Evolutionary conservation across 306 rosid species (phyloP), one percentile per base, ranked within the genome.

Genomic region (Dryas octopetala): DNA sequence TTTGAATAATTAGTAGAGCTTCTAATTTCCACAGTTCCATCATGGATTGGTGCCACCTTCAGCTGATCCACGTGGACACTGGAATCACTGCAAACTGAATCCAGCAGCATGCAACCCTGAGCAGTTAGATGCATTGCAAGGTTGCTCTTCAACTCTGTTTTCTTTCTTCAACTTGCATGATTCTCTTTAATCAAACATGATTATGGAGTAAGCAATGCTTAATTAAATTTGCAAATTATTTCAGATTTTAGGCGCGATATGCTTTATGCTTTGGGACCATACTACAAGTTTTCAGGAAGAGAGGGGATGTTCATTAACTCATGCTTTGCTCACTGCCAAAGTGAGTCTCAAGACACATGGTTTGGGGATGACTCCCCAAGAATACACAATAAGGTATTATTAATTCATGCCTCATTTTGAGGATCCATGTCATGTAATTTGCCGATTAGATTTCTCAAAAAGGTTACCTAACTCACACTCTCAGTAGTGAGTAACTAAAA

Each of bases 281-380:
- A 88, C 82, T 62, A 47, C 78, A 58, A 82, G 47, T 66, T 79
- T 76, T 90, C 98, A n/a, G 62, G 55, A 70, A 81, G 89, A 73
- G 99, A 88, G 40, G 99, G 98, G 62, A 83, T 88, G 91, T 90
- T 76, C 84, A 85, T 96, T 62, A 96, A 96, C 68, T 92, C 99
- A 59, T 96, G 99, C 74, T 96, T 96, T 79, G 97, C 97, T 73
- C 99, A 96, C 73, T 92, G 99, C 90, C 99, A 96, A 85, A 92
- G 98, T 73, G 99, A 96, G 82, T 84, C 74, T 4, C 93, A 86
- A 75, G 97, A 96, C n/a, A 92, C 98, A 23, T 96, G 99, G 99
- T 88, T 88, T 84, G 89, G 66, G 46, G 75, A 3, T 48, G 92
- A 89, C 76, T 89, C 98, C 54, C 97, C 99, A 53, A 90, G 74